Conservation (phyloP, 2,329 filamentous ascomycete species). For the Colletotrichum camelliae region DNA sequence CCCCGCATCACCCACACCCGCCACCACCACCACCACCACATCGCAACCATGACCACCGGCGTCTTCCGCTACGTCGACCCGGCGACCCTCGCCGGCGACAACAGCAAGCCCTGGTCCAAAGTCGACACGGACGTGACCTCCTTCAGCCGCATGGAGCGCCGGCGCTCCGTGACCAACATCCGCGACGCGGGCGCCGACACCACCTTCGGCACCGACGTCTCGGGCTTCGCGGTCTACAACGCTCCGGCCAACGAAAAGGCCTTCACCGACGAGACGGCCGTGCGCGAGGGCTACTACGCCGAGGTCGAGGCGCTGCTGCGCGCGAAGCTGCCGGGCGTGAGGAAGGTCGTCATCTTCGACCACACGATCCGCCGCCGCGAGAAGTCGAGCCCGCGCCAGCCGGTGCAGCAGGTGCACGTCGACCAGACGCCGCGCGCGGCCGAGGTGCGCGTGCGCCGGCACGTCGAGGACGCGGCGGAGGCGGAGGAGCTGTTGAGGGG, state of each 20-base stretch:
- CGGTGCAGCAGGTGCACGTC: constrained; percentile 74
- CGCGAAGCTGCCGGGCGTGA: constrained; percentile 57
- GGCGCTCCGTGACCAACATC: constrained; percentile 58
- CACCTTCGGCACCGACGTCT: constrained; percentile 58
- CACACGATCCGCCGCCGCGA: constrained; percentile 69
- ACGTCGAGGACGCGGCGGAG: constrained; percentile 52
- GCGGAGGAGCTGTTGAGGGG: constrained; percentile 61
- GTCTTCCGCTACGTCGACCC: constrained; percentile 67
- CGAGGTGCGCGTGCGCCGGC: constrained; percentile 64
- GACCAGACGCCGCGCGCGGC: constrained; percentile 73
- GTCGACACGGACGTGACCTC: constrained; percentile 66
- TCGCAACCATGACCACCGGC: constrained; percentile 58
- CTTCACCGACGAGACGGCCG: constrained; percentile 60
- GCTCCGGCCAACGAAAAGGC: constrained; percentile 56
- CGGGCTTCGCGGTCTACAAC: constrained; percentile 62
- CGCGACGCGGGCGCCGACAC: constrained; percentile 49
- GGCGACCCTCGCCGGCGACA: constrained; percentile 37
- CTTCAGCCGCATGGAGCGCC: constrained; percentile 50
- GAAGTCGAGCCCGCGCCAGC: constrained; percentile 62
- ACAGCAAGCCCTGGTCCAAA: constrained; percentile 66
- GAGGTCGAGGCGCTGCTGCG: constrained; percentile 65
- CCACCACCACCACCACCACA: neutral
- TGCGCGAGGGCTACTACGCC: constrained; percentile 63
- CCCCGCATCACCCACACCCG: neutral
- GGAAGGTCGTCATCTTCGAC: constrained; percentile 73